Conservation (phyloP, 768 basidiomycete species). For the Dacryopinax primogenitus region DNA sequence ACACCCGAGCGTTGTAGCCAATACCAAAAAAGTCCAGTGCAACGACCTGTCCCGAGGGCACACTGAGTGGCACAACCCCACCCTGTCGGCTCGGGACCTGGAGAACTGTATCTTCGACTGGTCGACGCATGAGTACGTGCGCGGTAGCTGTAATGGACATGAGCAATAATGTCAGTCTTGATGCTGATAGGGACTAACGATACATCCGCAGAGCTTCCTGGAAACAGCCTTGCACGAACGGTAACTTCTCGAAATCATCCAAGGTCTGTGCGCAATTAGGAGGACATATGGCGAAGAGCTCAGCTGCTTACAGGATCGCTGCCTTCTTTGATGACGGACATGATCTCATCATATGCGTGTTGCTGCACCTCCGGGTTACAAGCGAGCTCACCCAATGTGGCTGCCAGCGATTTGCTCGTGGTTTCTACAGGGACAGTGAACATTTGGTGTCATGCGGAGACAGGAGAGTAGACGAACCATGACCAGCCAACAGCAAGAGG, state of each 20-base stretch:
- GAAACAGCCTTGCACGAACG: not conserved
- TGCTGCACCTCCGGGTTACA: constrained; percentile 25
- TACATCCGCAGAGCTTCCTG: not conserved
- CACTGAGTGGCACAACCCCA: not conserved
- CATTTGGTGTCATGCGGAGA: not conserved
- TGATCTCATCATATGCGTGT: constrained; percentile 25
- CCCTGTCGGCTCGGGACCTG: not conserved
- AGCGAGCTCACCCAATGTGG: constrained; percentile 26
- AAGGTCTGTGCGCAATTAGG: not conserved
- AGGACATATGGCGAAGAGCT: not conserved
- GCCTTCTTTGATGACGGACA: constrained; percentile 19
- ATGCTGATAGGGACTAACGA: not conserved
- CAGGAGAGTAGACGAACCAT: constrained; percentile 14
- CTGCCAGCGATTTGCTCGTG: constrained; percentile 26
- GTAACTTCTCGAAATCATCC: not conserved
- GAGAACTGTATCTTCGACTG: not conserved
- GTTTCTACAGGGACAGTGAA: constrained; percentile 24
- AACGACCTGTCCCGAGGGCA: not conserved
- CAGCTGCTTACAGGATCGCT: constrained; percentile 19
- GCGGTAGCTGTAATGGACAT: not conserved
- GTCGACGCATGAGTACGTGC: not conserved
- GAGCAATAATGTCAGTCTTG: not conserved
- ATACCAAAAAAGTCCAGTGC: not conserved
- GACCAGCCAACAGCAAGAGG: constrained; percentile 17
- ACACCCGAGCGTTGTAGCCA: not conserved